Evolutionary conservation across 2,329 filamentous ascomycete genomes (phyloP), one percentile per base, ranked within the genome.

Genomic region (Diaporthe ampelina): DNA sequence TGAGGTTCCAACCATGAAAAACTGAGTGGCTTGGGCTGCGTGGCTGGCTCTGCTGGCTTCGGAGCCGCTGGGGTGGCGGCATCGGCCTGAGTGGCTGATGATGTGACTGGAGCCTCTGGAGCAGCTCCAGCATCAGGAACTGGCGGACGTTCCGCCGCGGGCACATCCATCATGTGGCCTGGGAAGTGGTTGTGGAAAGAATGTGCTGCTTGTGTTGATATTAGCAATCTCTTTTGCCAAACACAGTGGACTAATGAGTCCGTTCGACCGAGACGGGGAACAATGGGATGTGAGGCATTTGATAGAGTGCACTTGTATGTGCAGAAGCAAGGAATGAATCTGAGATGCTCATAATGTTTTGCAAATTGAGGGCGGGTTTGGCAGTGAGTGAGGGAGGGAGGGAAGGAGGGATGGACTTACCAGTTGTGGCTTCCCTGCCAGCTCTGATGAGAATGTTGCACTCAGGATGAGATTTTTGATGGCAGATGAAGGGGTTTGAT

Each of bases 1-100:
- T 91, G 89, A 1, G 89, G 87, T 61, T 90, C 82, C 1, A 73
- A 37, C 75, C 75, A 76, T 45, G 75, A 76, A 70, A 76, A 76
- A 24, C 6, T 57, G 43, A 19, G 24, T 37, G 63, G 8, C 11
- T 15, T 13, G 29, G 70, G 52, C n/a, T 50, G 45, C 17, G 32
- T 54, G 40, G 56, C 5, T 32, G 48, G 10, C 24, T 40, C 24
- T 13, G 48, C 8, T 50, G 43, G 37, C 13, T 43, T 26, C 15
- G 61, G 32, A 35, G 24, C 40, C 7, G 61, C 19, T 26, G 50
- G 68, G 43, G 50, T 35, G 9, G 52, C 21, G n/a, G 52, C 29
- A 37, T 57, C 50, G 26, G 10, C 26, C 24, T 63, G 43, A 29
- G n/a, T 21, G 17, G 26, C 50, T 29, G 50, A 37, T n/a, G 26